Conservation (phyloP, 192 early-diverging fungal genomes). For the Backusella westeae region DNA sequence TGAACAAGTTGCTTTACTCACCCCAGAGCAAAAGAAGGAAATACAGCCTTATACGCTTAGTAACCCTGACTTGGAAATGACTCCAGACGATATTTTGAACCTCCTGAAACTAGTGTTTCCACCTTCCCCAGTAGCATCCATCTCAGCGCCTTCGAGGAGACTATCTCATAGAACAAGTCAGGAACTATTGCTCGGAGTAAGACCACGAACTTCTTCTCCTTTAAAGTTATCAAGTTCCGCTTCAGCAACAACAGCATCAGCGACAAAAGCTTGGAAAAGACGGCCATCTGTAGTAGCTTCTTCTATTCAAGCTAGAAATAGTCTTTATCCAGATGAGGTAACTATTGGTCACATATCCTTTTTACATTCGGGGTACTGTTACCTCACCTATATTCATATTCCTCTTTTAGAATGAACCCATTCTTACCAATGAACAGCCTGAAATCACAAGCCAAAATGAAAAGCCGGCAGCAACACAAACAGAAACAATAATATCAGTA, state of each 20-base stretch:
- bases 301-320: background rate
- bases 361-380: background rate
- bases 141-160: constrained; percentile 22
- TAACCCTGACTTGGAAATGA: constrained; percentile 44
- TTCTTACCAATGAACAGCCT: constrained; percentile 2
- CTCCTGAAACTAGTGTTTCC: constrained; percentile 28
- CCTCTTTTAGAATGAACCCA: background rate
- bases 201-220: constrained; percentile 3
- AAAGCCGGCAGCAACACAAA: background rate
- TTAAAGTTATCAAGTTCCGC: background rate
- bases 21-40: constrained; percentile 26
- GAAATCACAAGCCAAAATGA: constrained; percentile 4
- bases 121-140: constrained; percentile 13
- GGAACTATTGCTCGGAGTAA: background rate
- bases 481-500: background rate
- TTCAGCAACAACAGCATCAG: background rate
- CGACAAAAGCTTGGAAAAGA: constrained; percentile 8
- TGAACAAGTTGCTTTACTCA: constrained; percentile 25
- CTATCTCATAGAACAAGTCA: background rate
- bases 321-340: background rate
- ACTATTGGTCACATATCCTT: background rate
- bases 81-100: constrained; percentile 40
- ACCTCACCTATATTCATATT: background rate
- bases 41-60: constrained; percentile 28
- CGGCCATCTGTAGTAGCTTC: background rate